phyloP scores from a whole-genome alignment of 192 early-diverging fungal species.

The Mortierella hygrophila region DNA sequence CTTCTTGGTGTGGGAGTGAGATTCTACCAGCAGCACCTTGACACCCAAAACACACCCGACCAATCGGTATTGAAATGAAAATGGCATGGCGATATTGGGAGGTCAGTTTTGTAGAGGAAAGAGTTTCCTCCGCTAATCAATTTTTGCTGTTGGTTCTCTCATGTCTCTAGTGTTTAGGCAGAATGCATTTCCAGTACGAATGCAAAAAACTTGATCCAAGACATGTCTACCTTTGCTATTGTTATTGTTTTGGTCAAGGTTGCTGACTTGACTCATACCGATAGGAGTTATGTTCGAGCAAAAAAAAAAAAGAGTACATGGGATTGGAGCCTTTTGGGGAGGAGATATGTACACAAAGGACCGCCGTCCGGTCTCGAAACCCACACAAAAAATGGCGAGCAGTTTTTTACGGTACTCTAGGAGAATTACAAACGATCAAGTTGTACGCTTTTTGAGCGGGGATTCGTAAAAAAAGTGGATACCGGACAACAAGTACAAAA shows the following conservation, averaged over 20 bases:
- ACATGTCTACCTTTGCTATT: not conserved
- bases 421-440: not conserved
- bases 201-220: not conserved
- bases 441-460: not conserved
- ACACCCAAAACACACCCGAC: not conserved
- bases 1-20: not conserved
- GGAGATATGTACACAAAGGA: not conserved
- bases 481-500: not conserved
- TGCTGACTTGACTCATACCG: conserved; percentile 1
- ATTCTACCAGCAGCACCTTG: not conserved
- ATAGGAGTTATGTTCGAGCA: not conserved
- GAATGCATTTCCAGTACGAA: not conserved
- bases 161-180: not conserved
- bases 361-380: not conserved
- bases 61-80: not conserved
- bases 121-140: not conserved
- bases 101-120: not conserved
- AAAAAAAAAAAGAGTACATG: not conserved
- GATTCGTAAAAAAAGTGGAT: not conserved
- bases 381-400: not conserved
- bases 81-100: not conserved
- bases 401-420: not conserved
- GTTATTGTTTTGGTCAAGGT: not conserved
- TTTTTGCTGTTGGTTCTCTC: not conserved
- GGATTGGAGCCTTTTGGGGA: not conserved